phyloP scores from a whole-genome alignment of 495 filamentous ascomycete species.

The Podospora tetraspora region DNA sequence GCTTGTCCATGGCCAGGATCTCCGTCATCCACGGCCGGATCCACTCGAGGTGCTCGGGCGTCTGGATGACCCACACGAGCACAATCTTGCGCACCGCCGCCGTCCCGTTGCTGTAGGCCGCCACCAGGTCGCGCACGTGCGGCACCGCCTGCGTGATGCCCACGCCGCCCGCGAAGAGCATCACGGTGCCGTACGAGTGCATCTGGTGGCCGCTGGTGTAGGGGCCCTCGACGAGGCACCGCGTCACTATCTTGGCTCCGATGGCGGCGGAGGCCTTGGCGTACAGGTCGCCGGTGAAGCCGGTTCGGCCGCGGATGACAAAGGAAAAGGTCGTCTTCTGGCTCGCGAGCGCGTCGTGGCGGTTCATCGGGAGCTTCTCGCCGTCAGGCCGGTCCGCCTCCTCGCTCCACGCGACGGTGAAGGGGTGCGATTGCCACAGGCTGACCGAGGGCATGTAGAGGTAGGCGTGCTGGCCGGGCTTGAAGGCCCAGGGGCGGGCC shows the following conservation, averaged over 20 bases:
- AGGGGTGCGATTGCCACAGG: conserved; percentile 64
- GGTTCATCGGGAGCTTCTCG: conserved; percentile 51
- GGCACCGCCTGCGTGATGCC: conserved; percentile 86
- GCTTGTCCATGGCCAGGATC: conserved; percentile 75
- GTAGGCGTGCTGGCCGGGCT: conserved; percentile 74
- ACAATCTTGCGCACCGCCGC: conserved; percentile 75
- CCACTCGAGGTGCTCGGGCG: conserved; percentile 86
- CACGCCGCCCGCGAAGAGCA: conserved; percentile 82
- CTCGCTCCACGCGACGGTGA: conserved; percentile 62
- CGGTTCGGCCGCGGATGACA: conserved; percentile 70
- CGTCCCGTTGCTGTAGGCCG: conserved; percentile 60
- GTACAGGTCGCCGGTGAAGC: conserved; percentile 76
- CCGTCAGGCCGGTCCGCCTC: conserved; percentile 42
- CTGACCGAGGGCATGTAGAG: conserved; percentile 73
- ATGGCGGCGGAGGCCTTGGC: conserved; percentile 57
- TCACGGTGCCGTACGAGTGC: conserved; percentile 75
- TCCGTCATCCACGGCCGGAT: conserved; percentile 93
- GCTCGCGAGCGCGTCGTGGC: conserved; percentile 52
- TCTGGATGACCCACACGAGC: conserved; percentile 87
- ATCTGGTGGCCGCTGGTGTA: conserved; percentile 66
- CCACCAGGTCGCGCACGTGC: conserved; percentile 68
- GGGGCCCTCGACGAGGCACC: conserved; percentile 72
- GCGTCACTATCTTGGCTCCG: conserved; percentile 53
- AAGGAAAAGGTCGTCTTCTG: conserved; percentile 67
- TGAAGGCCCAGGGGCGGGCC: conserved; percentile 67